Evolutionary conservation across 176 grass and related monocot genomes (phyloP).

Genomic region (Ampelocalamus luodianensis): DNA sequence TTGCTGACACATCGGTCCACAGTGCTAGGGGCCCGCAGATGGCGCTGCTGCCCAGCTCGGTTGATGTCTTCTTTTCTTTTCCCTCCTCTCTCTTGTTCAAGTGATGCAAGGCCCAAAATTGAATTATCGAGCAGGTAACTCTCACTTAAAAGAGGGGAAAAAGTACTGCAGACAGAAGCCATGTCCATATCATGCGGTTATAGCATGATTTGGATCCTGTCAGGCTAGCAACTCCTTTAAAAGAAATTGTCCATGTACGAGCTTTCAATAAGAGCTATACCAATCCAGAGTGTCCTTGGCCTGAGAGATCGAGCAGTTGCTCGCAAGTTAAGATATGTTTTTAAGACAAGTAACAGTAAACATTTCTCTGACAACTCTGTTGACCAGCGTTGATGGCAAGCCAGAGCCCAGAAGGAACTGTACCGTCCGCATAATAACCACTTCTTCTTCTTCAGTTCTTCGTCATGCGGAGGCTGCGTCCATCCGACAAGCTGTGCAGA

Average conservation of each 20-base stretch:
- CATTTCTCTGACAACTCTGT: not conserved
- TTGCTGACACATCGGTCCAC: not conserved
- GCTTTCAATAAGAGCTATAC: not conserved
- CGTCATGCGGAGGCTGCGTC: not conserved
- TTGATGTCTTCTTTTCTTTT: not conserved
- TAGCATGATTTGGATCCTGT: not conserved
- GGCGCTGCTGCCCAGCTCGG: not conserved
- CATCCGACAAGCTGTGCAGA: slow-evolving; percentile 6
- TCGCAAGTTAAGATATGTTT: not conserved
- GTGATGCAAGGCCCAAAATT: not conserved
- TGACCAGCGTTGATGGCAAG: not conserved
- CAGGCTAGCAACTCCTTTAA: not conserved
- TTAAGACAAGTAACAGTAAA: not conserved
- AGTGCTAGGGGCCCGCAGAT: not conserved
- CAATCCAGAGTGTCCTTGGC: not conserved
- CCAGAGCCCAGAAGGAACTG: not conserved
- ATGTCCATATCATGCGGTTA: no score
- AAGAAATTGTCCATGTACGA: not conserved
- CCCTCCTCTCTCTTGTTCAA: not conserved
- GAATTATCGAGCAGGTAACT: no score
- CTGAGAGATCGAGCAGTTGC: not conserved
- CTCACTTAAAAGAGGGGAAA: no score
- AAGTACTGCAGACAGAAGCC: no score
- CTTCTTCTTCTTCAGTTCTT: not conserved
- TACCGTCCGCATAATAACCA: not conserved